A percentile compares a stretch with the other conserved stretches of the same genome.
These are phyloP conservation scores for Murraya koenigii DNA, from an alignment of 345 rosid genomes.

Conservation along the genomic window DNA sequence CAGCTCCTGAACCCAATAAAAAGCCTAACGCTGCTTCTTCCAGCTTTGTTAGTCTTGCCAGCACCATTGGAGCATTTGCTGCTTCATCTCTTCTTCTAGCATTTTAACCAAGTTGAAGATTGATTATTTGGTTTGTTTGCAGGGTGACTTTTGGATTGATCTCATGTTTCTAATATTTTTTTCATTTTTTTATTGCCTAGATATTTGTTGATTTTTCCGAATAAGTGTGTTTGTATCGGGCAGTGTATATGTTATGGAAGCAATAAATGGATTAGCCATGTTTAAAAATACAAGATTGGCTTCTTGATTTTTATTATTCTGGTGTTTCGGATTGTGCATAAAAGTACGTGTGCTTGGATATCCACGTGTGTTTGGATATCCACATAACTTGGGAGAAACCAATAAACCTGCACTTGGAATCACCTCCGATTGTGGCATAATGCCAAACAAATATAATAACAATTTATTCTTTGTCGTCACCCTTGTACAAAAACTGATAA, in stretches of 20 bases:
- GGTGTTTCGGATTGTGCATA: neutral
- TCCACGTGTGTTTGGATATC: neutral
- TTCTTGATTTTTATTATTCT: no score
- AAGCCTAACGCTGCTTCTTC: slow-evolving; percentile 43
- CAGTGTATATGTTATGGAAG: slow-evolving; percentile 7
- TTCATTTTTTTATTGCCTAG: neutral
- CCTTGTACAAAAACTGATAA: neutral
- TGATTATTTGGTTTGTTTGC: neutral
- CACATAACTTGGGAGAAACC: neutral
- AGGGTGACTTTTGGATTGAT: neutral
- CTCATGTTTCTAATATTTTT: neutral
- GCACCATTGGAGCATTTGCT: slow-evolving; percentile 44
- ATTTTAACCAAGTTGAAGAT: slow-evolving; percentile 9
- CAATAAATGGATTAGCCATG: slow-evolving; percentile 18
- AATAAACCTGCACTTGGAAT: neutral
- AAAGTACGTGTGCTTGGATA: neutral
- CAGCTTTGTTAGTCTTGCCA: slow-evolving; percentile 19
- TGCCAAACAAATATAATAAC: neutral
- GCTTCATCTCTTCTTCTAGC: slow-evolving; percentile 51
- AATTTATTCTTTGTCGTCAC: neutral
- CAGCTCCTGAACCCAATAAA: slow-evolving; percentile 38
- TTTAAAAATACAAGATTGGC: neutral
- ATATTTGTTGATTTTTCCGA: slow-evolving; percentile 25
- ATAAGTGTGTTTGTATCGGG: neutral
- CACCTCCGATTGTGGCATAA: neutral